Conservation (phyloP, 208 protist species). For the Leishmania braziliensis region DNA sequence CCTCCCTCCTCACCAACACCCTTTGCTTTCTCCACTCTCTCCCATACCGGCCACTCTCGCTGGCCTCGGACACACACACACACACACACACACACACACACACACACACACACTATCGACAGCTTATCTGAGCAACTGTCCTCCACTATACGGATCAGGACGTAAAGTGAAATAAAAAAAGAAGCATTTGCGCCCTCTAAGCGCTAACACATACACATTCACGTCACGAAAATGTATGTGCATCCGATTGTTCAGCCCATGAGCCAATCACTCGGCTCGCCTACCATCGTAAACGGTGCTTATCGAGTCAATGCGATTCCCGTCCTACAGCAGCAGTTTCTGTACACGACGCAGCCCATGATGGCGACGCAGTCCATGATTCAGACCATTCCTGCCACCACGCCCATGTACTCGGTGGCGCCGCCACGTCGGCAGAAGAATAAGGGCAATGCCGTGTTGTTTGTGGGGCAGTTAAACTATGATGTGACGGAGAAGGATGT, state of each 20-base stretch:
- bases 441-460: slow-evolving; percentile 42
- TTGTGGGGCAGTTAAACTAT: slow-evolving; percentile 51
- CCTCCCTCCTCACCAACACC: background rate
- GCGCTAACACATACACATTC: background rate
- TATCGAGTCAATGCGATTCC: slow-evolving; percentile 11
- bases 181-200: background rate
- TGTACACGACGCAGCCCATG: slow-evolving; percentile 25
- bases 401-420: slow-evolving; percentile 20
- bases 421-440: slow-evolving; percentile 25
- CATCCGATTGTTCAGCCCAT: slow-evolving; percentile 14
- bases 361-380: slow-evolving; percentile 10
- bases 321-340: slow-evolving; percentile 21
- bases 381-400: slow-evolving; percentile 1
- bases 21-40: background rate
- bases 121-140: background rate
- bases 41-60: background rate
- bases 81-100: background rate
- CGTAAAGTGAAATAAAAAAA: background rate
- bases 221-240: slow-evolving; percentile 14
- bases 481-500: slow-evolving; percentile 43
- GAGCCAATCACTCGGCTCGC: background rate
- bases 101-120: background rate
- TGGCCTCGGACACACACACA: too few relatives aligned
- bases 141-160: background rate
- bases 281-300: background rate